Base-by-base conservation (phyloP, 148 eudicot genomes). In the Rhododendron williamsianum region DNA sequence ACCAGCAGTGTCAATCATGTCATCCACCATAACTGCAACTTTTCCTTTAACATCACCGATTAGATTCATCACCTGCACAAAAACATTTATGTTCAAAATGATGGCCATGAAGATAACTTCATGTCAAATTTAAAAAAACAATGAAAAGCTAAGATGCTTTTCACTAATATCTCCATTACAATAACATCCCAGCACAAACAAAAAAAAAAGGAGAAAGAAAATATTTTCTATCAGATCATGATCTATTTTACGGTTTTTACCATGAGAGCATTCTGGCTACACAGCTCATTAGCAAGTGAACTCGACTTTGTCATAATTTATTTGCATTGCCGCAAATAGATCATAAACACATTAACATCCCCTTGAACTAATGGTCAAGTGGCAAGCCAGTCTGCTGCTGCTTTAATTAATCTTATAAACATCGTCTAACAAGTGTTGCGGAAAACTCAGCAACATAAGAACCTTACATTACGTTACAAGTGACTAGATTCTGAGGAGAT, bases 1-100 rank as follows among this genome's bases (percentile, higher is more conserved):
- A 96, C 98, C 98, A 84, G 98, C 98, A 41, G 98, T 96, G 89
- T 96, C 98, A 88, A 96, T 96, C 98, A 96, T 96, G 86, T 96
- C 98, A 90, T 96, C 98, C 82, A 96, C 93, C 98, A 96, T 93
- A 46, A 96, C 98, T 54, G 98, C 98, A 36, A 96, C 98, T 89
- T 96, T 96, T 82, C 98, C 98, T 89, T 89, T 94, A 46, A 96
- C 98, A 90, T 96, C 98, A 81, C 98, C 98, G 86, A 96, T 96
- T 89, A 96, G 88, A 91, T 96, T 96, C 98, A 96, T 96, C 78
- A 94, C 98, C 98, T 96, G 89, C 82, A 87, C 85, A 35, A 2
- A 52, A 54, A 84, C 35, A 36, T 63, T 87, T 54, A 51, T 35
- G n/a, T 51, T 58, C 43, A 35, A 33, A 33, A 27, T 60, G 30